Conservation (phyloP, 2,329 filamentous ascomycete species). For the Neoscytalidium dimidiatum region DNA sequence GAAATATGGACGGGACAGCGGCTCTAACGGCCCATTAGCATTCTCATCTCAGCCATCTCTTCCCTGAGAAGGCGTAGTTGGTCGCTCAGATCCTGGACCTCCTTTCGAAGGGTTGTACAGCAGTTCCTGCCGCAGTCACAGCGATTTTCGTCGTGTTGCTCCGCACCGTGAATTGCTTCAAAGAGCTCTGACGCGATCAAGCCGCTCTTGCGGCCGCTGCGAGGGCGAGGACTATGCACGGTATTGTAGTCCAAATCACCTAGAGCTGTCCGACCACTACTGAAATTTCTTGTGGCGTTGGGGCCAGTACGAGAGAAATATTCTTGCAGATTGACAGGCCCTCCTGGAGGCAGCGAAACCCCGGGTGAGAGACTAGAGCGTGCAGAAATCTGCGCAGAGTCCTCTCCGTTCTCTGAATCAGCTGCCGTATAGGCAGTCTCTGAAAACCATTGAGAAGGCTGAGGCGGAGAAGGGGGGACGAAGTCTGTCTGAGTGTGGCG, state of each 20-base stretch:
- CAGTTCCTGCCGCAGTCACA: conserved; percentile 19
- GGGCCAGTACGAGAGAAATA: conserved; percentile 12
- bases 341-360: not conserved
- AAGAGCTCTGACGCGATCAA: not conserved
- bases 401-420: not conserved
- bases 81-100: not conserved
- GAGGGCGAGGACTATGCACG: not conserved
- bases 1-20: not conserved
- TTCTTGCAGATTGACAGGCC: not conserved
- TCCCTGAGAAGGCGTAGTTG: conserved; percentile 4
- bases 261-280: not conserved
- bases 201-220: not conserved
- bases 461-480: not conserved
- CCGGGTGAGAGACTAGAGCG: not conserved
- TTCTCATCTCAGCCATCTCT: conserved; percentile 11
- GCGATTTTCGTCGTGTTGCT: not conserved
- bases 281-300: not conserved
- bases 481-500: not conserved
- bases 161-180: not conserved
- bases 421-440: not conserved
- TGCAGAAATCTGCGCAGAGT: not conserved
- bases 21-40: not conserved
- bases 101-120: conserved; percentile 5
- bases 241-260: not conserved
- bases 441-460: not conserved